These are phyloP conservation scores for Russula sp. DNA, from an alignment of 768 basidiomycete species.

Conservation along the genomic window DNA sequence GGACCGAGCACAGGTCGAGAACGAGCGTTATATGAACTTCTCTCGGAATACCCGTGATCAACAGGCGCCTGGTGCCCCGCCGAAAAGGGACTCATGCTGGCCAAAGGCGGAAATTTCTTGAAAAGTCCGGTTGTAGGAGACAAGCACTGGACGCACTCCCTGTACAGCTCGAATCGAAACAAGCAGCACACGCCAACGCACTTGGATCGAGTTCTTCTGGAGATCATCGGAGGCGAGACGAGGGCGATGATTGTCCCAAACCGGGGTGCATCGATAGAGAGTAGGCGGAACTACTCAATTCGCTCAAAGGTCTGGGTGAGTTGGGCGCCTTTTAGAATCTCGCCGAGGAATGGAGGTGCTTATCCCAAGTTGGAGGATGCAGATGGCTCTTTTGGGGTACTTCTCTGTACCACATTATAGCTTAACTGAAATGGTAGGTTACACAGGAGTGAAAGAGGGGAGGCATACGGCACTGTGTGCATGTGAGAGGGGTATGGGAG, in stretches of 20 bases:
- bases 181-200: background rate
- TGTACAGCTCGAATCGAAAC: background rate
- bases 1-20: background rate
- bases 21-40: background rate
- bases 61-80: background rate
- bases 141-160: background rate
- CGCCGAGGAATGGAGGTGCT: background rate
- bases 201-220: background rate
- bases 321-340: background rate
- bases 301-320: background rate
- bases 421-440: background rate
- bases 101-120: background rate
- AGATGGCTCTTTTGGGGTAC: background rate
- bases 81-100: background rate
- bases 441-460: background rate
- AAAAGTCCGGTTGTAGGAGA: background rate
- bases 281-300: background rate
- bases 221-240: background rate
- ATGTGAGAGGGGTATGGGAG: conserved; percentile 9
- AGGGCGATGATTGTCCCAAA: background rate
- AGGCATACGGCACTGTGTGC: background rate
- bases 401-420: background rate
- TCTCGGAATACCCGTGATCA: background rate
- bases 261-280: background rate
- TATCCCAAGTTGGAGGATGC: background rate